A percentile compares a stretch with the other conserved stretches of the same genome.
Conservation (phyloP, 2,329 filamentous ascomycete genomes). For the Gnomoniopsis sp. region DNA sequence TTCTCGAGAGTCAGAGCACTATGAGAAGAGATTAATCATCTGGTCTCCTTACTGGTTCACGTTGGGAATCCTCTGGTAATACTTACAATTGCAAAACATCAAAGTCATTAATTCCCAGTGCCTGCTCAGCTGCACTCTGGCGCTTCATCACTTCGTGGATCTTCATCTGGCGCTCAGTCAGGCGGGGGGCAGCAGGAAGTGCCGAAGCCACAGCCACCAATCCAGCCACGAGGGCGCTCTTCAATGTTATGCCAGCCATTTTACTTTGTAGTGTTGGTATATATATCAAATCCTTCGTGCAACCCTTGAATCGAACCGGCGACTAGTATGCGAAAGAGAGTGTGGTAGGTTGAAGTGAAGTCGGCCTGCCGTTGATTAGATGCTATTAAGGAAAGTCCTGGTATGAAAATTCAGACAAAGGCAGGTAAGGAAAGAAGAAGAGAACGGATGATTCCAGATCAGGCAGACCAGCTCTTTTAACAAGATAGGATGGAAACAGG, state of each 20-base stretch:
- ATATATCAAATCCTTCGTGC: conserved; percentile 22
- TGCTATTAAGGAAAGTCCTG: conserved; percentile 27
- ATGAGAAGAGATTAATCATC: conserved; percentile 18
- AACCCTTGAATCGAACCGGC: conserved; percentile 17
- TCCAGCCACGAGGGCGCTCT: conserved; percentile 40
- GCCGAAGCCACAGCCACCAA: conserved; percentile 45
- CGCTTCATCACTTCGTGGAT: conserved; percentile 47
- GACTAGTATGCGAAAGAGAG: conserved; percentile 19
- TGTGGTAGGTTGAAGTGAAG: conserved; percentile 29
- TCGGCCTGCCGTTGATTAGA: conserved; percentile 38
- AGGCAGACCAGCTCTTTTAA: conserved; percentile 50
- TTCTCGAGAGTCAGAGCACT: conserved; percentile 72
- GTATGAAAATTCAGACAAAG: conserved; percentile 16
- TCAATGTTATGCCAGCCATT: conserved; percentile 44
- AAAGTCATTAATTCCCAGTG: conserved; percentile 46
- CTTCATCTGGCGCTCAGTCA: conserved; percentile 41
- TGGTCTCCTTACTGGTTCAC: too few relatives aligned
- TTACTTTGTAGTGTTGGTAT: conserved; percentile 28
- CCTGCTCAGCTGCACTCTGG: conserved; percentile 46
- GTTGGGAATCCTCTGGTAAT: too few relatives aligned
- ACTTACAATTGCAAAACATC: conserved; percentile 59
- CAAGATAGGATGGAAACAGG: conserved; percentile 30
- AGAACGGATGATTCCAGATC: conserved; percentile 34
- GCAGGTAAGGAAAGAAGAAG: conserved; percentile 30
- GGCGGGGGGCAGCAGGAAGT: conserved; percentile 40